Evolutionary conservation across 2,329 filamentous ascomycete genomes (phyloP).

Genomic region (Elsinoe perseae): DNA sequence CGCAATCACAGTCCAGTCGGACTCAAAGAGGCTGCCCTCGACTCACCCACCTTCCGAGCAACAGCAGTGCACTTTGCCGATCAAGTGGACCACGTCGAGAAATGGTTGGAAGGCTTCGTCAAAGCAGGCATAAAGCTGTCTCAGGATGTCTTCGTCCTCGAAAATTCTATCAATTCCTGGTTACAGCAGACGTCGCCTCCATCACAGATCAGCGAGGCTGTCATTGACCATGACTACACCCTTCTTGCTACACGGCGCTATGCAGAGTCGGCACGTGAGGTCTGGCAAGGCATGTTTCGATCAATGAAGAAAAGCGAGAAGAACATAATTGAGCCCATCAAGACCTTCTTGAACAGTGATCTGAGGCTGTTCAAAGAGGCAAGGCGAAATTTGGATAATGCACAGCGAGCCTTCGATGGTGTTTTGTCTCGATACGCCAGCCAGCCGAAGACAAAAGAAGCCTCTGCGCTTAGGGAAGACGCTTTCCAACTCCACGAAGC

Average conservation of each 20-base stretch:
- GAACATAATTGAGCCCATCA: constrained; percentile 73
- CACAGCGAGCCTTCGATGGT: constrained; percentile 78
- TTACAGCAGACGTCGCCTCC: constrained; percentile 69
- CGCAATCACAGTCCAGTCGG: constrained; percentile 63
- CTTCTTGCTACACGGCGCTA: constrained; percentile 76
- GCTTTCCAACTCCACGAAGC: constrained; percentile 93
- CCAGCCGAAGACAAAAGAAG: constrained; percentile 88
- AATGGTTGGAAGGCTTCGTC: constrained; percentile 74
- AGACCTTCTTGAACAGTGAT: constrained; percentile 68
- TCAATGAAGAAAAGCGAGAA: constrained; percentile 71
- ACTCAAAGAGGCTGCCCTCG: constrained; percentile 89
- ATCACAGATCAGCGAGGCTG: constrained; percentile 65
- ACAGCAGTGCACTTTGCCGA: constrained; percentile 80
- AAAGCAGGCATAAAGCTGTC: constrained; percentile 55
- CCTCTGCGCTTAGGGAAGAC: constrained; percentile 83
- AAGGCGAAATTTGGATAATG: constrained; percentile 63
- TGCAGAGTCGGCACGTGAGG: constrained; percentile 77
- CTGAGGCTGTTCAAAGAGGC: constrained; percentile 80
- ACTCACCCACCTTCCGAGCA: constrained; percentile 91
- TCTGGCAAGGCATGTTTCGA: constrained; percentile 69
- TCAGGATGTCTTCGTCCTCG: constrained; percentile 62
- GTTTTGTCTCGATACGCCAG: constrained; percentile 72
- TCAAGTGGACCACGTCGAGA: constrained; percentile 82
- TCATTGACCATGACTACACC: constrained; percentile 93
- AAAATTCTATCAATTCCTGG: constrained; percentile 70